A percentile compares a stretch with the other conserved stretches of the same genome.
Evolutionary conservation across 257 asterid genomes (phyloP).

Genomic region (Mitragyna speciosa): DNA sequence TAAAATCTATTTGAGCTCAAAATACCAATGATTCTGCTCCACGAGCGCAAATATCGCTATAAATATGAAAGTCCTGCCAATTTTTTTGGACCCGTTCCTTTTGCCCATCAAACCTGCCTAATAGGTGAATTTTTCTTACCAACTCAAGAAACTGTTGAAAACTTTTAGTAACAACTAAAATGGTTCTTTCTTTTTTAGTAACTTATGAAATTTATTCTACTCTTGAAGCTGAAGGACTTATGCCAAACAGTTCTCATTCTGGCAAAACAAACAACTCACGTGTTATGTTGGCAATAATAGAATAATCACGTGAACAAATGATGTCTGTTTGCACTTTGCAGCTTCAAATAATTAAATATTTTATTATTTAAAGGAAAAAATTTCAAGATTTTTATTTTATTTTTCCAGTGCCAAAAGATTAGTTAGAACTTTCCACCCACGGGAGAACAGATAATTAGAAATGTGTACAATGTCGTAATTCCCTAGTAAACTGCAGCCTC

Average conservation of each 20-base stretch:
- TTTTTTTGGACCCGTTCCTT: neutral
- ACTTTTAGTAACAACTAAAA: too few relatives aligned
- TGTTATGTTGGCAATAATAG: neutral
- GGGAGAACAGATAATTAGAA: neutral
- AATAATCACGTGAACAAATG: neutral
- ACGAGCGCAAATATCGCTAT: neutral
- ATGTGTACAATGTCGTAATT: neutral
- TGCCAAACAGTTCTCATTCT: neutral
- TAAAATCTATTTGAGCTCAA: neutral
- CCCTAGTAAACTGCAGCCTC: neutral
- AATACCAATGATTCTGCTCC: neutral
- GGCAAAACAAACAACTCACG: neutral
- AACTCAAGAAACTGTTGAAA: neutral
- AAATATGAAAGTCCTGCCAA: neutral
- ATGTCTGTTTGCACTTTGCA: neutral
- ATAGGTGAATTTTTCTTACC: neutral
- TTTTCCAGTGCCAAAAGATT: too few relatives aligned
- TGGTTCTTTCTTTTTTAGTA: too few relatives aligned
- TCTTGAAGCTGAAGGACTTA: too few relatives aligned
- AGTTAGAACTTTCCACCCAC: neutral
- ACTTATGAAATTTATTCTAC: too few relatives aligned
- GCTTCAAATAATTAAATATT: neutral
- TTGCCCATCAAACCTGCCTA: neutral
- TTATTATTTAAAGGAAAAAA: neutral
- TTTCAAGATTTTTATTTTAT: neutral